Evolutionary conservation across 257 asterid species (phyloP).

Genomic region (Nicotiana paniculata): DNA sequence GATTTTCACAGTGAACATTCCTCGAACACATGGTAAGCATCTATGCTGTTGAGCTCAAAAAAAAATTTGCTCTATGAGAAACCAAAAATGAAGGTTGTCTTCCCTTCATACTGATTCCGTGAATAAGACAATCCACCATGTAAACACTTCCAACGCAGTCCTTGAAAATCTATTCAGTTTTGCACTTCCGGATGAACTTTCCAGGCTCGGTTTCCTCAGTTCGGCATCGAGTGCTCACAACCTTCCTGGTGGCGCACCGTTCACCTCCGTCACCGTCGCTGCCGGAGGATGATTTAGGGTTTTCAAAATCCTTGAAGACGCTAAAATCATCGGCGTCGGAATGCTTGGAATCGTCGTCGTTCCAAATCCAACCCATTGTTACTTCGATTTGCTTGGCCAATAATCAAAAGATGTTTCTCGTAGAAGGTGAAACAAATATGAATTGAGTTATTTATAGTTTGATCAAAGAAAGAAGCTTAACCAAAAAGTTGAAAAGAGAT

Average conservation of each 20-base stretch:
- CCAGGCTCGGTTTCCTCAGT: constrained; percentile 86
- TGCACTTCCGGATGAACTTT: constrained; percentile 71
- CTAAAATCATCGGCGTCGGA: not conserved
- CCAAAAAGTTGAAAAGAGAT: not conserved
- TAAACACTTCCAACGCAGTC: constrained; percentile 36
- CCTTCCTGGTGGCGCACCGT: constrained; percentile 54
- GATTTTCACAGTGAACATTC: too few species aligned
- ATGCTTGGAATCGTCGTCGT: constrained; percentile 21
- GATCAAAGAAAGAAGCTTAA: not conserved
- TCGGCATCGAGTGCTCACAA: constrained; percentile 60
- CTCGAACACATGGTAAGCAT: too few species aligned
- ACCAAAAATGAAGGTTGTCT: too few species aligned
- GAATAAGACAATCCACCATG: too few species aligned
- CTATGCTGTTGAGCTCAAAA: too few species aligned
- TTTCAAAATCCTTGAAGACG: not conserved
- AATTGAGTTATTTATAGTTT: not conserved
- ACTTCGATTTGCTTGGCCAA: not conserved
- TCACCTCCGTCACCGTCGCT: not conserved
- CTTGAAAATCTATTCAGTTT: constrained; percentile 59
- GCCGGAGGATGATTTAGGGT: constrained; percentile 10
- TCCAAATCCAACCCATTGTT: constrained; percentile 69
- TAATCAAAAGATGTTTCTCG: not conserved
- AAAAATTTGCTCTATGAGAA: too few species aligned
- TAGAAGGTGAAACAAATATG: not conserved
- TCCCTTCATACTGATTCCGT: too few species aligned